Conservation (phyloP, 768 basidiomycete species). For the Leccinum olivaceopallidum region DNA sequence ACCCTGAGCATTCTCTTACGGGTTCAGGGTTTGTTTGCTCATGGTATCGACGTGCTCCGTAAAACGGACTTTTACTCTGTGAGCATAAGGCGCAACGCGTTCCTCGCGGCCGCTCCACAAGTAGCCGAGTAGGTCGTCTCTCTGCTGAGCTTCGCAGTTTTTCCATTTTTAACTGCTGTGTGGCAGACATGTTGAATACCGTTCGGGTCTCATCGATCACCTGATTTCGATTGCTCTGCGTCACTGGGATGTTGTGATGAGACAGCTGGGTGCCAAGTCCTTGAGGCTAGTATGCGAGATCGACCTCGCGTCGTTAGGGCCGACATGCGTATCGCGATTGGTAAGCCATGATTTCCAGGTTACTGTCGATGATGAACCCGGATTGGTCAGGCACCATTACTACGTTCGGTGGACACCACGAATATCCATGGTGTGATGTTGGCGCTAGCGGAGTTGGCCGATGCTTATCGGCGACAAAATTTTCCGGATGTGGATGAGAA, state of each 20-base stretch:
- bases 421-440: constrained; percentile 85
- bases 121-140: constrained; percentile 74
- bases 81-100: constrained; percentile 81
- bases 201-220: constrained; percentile 66
- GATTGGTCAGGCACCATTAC: constrained; percentile 47
- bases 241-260: constrained; percentile 89
- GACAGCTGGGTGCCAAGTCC: constrained; percentile 75
- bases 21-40: constrained; percentile 79
- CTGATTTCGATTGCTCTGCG: constrained; percentile 70
- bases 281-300: constrained; percentile 65
- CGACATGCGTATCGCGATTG: constrained; percentile 46
- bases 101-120: constrained; percentile 79
- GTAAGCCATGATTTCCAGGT: constrained; percentile 43
- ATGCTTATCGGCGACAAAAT: constrained; percentile 46
- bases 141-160: constrained; percentile 4
- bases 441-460: constrained; percentile 70
- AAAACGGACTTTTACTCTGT: constrained; percentile 97
- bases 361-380: constrained; percentile 13
- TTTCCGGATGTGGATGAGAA: constrained; percentile 35
- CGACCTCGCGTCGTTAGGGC: constrained; percentile 56
- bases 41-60: constrained; percentile 91
- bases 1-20: constrained; percentile 20
- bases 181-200: constrained; percentile 76
- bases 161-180: constrained; percentile 11
- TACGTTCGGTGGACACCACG: constrained; percentile 62